Conservation (phyloP, 1,139 yeast species). For the Suhomyces anneliseae region DNA sequence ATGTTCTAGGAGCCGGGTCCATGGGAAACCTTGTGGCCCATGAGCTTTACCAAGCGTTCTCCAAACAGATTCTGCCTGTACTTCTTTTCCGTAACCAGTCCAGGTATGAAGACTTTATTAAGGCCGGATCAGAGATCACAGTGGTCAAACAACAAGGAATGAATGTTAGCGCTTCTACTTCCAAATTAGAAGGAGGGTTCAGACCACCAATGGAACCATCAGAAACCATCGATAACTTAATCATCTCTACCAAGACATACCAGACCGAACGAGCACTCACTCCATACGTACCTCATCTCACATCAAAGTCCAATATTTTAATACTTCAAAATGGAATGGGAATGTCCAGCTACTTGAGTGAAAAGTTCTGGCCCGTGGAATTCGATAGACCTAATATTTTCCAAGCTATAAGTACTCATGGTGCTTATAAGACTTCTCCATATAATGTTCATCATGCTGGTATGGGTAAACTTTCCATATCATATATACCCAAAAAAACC, state of each 20-base stretch:
- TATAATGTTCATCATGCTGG: slow-evolving; percentile 68
- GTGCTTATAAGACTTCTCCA: slow-evolving; percentile 53
- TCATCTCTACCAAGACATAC: slow-evolving; percentile 65
- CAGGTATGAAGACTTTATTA: slow-evolving; percentile 39
- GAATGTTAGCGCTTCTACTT: slow-evolving; percentile 16
- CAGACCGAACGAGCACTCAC: slow-evolving; percentile 50
- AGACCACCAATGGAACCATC: slow-evolving; percentile 12
- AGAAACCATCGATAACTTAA: slow-evolving; percentile 46
- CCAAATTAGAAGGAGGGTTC: slow-evolving; percentile 12
- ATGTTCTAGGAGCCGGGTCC: slow-evolving; percentile 47
- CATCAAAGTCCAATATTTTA: slow-evolving; percentile 51
- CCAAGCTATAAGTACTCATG: slow-evolving; percentile 83
- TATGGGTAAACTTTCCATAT: slow-evolving; percentile 56
- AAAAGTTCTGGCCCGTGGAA: slow-evolving; percentile 53
- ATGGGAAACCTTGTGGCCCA: slow-evolving; percentile 42
- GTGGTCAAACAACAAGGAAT: slow-evolving; percentile 22
- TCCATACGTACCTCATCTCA: slow-evolving; percentile 42
- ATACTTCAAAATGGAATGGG: slow-evolving; percentile 84
- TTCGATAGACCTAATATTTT: slow-evolving; percentile 54
- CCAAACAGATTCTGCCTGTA: slow-evolving; percentile 28
- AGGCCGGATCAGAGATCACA: slow-evolving; percentile 36
- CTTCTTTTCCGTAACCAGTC: slow-evolving; percentile 42
- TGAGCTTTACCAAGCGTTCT: slow-evolving; percentile 36
- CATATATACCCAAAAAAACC: slow-evolving; percentile 22
- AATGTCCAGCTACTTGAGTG: slow-evolving; percentile 52